A percentile compares a stretch with the other conserved stretches of the same genome.
phyloP scores from a whole-genome alignment of 257 asterid genomes.

The Fraxinus cuspidata region DNA sequence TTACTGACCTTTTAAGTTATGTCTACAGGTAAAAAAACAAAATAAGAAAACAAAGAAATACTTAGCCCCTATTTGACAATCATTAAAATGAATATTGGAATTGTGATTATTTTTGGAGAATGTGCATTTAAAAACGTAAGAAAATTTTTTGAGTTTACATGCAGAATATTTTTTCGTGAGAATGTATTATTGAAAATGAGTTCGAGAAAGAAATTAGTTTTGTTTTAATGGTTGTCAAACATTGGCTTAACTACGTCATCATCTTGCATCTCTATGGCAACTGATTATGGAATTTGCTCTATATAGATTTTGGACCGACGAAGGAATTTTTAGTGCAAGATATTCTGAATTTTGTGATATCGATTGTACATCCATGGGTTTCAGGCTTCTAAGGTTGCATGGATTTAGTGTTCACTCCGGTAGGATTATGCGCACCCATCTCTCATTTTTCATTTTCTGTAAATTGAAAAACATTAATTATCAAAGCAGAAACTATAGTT shows the following conservation, averaged over 20 bases:
- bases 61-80: neutral
- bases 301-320: conserved; percentile 43
- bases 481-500: neutral
- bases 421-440: neutral
- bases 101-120: too few relatives aligned
- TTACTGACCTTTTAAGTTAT: conserved; percentile 30
- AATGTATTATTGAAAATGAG: too few relatives aligned
- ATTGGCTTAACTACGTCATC: too few relatives aligned
- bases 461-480: neutral
- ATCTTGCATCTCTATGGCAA: neutral
- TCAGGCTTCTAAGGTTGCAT: conserved; percentile 50
- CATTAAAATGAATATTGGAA: too few relatives aligned
- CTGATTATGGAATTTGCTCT: neutral
- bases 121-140: too few relatives aligned
- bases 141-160: too few relatives aligned
- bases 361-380: conserved; percentile 56
- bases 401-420: conserved; percentile 46
- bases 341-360: conserved; percentile 40
- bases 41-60: too few relatives aligned
- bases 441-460: too few relatives aligned
- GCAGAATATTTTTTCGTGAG: too few relatives aligned
- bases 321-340: conserved; percentile 50
- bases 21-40: conserved; percentile 32
- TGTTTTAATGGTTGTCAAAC: too few relatives aligned
- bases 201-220: too few relatives aligned